These are phyloP conservation scores for Yamadazyma conglobata DNA, from an alignment of 1,139 yeast species.

Conservation along the genomic window DNA sequence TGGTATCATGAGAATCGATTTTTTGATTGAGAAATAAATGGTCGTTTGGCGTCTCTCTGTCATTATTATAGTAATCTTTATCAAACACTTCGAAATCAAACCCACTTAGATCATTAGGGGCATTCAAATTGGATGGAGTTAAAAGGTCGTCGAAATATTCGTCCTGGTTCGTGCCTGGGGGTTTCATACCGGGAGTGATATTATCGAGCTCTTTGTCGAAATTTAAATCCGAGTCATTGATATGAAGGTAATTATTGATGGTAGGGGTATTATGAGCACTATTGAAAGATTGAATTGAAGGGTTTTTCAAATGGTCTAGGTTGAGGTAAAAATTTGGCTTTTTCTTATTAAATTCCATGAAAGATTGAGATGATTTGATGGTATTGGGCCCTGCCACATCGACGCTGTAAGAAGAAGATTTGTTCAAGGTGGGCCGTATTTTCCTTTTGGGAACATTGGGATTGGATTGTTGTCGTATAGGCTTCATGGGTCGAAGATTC, in stretches of 20 bases:
- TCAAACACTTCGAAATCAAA: constrained; percentile 22
- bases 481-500: constrained; percentile 12
- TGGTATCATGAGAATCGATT: constrained; percentile 1
- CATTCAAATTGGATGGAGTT: constrained; percentile 13
- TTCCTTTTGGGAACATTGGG: constrained; percentile 12
- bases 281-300: constrained; percentile 10
- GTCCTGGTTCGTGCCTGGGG: constrained; percentile 30
- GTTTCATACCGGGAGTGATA: constrained; percentile 42
- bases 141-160: constrained; percentile 33
- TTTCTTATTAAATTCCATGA: constrained; percentile 8
- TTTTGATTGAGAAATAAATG: constrained; percentile 1
- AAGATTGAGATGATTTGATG: constrained; percentile 6
- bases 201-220: constrained; percentile 14
- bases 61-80: constrained; percentile 4
- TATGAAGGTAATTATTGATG: constrained; percentile 1
- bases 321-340: constrained; percentile 16
- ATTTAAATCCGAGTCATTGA: constrained; percentile 14
- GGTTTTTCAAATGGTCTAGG: constrained; percentile 11
- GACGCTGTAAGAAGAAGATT: constrained; percentile 14
- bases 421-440: constrained; percentile 12
- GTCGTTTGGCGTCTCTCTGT: not conserved
- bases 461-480: constrained; percentile 15
- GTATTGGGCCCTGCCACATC: not conserved
- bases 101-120: constrained; percentile 18
- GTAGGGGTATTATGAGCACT: constrained; percentile 4